These are phyloP conservation scores for Penicillium corylophilum DNA, from an alignment of 2,329 filamentous ascomycete genomes.

Conservation along the genomic window DNA sequence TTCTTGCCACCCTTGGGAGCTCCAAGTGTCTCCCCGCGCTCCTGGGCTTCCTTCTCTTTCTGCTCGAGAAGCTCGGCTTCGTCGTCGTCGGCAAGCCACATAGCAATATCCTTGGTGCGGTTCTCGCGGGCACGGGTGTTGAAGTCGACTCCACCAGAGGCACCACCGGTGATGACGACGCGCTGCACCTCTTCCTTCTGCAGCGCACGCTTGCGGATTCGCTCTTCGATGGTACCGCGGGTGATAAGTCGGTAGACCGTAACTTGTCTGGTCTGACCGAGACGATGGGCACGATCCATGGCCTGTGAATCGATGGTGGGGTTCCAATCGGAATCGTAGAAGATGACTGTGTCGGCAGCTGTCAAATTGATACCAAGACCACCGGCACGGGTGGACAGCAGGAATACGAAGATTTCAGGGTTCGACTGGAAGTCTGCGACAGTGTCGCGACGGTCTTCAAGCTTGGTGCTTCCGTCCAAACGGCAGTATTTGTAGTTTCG, in stretches of 20 bases:
- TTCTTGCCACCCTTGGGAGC: slow-evolving; percentile 62
- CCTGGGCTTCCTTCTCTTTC: slow-evolving; percentile 81
- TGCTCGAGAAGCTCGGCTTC: slow-evolving; percentile 91
- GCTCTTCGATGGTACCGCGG: slow-evolving; percentile 93
- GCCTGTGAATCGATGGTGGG: slow-evolving; percentile 97
- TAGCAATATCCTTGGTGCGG: slow-evolving; percentile 93
- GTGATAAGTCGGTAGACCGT: slow-evolving; percentile 98
- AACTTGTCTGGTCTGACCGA: slow-evolving; percentile 92
- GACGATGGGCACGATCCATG: slow-evolving; percentile 97
- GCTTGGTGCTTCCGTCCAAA: slow-evolving; percentile 92
- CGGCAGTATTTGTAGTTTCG: slow-evolving; percentile 99
- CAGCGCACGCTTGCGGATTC: slow-evolving; percentile 91
- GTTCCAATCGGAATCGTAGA: slow-evolving; percentile 99
- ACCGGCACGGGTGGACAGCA: slow-evolving; percentile 92
- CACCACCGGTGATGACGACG: slow-evolving; percentile 89
- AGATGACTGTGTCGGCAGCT: slow-evolving; percentile 95
- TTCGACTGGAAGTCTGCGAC: slow-evolving; percentile 95
- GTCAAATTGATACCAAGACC: slow-evolving; percentile 98
- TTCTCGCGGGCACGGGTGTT: slow-evolving; percentile 90
- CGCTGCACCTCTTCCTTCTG: slow-evolving; percentile 99
- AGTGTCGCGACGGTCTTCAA: slow-evolving; percentile 94
- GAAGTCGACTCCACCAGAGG: slow-evolving; percentile 85
- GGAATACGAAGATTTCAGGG: slow-evolving; percentile 94
- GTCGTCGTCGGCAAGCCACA: slow-evolving; percentile 98
- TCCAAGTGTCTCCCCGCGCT: slow-evolving; percentile 63